Percentiles rank a stretch among this genome's conserved stretches.
phyloP scores from a whole-genome alignment of 2,329 filamentous ascomycete species.

The Xylariaceae sp. region DNA sequence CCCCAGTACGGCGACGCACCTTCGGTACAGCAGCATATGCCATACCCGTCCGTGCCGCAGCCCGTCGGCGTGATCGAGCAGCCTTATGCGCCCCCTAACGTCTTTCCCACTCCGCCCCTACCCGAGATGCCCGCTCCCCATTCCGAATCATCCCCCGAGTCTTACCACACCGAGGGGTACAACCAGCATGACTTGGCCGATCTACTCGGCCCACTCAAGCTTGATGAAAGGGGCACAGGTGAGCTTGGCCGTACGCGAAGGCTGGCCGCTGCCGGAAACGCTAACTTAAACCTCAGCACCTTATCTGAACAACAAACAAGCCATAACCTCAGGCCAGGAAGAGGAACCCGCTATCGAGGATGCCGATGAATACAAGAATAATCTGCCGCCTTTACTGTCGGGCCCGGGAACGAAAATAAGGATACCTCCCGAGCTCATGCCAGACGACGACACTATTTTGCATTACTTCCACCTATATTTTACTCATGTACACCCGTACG shows the following conservation, averaged over 20 bases:
- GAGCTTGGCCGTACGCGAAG: conserved; percentile 33
- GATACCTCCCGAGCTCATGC: conserved; percentile 92
- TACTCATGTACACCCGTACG: conserved; percentile 83
- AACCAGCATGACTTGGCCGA: conserved; percentile 71
- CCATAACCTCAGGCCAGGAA: conserved; percentile 41
- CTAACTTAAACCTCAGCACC: conserved; percentile 54
- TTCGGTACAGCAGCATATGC: conserved; percentile 44
- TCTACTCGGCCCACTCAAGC: conserved; percentile 78
- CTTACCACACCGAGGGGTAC: conserved; percentile 59
- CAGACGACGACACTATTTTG: conserved; percentile 73
- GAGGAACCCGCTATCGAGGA: conserved; percentile 65
- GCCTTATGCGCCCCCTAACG: conserved; percentile 44
- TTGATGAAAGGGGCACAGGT: conserved; percentile 85
- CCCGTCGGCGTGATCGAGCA: conserved; percentile 49
- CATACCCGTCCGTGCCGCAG: conserved; percentile 51
- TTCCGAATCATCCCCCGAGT: conserved; percentile 44
- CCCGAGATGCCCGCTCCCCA: conserved; percentile 38
- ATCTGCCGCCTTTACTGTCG: conserved; percentile 63
- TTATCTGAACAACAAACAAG: conserved; percentile 67
- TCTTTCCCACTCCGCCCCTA: conserved; percentile 53
- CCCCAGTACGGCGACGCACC: conserved; percentile 46
- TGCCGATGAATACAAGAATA: conserved; percentile 67
- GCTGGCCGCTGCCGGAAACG: neutral
- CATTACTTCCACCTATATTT: conserved; percentile 92
- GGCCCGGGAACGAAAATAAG: conserved; percentile 73